Evolutionary conservation across 257 asterid species (phyloP).

Genomic region (Penstemon eatonii): DNA sequence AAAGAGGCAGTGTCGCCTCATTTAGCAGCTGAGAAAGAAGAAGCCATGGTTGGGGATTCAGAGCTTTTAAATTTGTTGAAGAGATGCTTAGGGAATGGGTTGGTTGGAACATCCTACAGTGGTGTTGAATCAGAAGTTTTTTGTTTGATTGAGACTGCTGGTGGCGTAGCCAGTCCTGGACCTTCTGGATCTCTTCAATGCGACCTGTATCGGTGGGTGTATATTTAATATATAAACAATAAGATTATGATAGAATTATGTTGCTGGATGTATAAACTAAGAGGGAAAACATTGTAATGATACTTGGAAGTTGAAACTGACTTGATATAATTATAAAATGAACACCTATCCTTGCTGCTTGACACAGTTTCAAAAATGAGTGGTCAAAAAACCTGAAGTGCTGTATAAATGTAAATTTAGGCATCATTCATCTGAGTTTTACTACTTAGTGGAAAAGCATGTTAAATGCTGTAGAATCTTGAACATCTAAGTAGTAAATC

Average conservation of each 20-base stretch:
- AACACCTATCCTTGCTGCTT: constrained; percentile 7
- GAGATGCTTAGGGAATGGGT: constrained; percentile 47
- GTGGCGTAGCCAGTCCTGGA: constrained; percentile 99
- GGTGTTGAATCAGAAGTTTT: constrained; percentile 42
- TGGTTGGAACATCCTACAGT: constrained; percentile 22
- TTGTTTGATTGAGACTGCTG: constrained; percentile 93
- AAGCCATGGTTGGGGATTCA: constrained; percentile 54
- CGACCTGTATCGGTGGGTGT: constrained; percentile 74
- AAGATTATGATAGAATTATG: constrained; percentile 7
- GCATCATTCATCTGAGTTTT: background rate
- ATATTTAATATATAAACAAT: background rate
- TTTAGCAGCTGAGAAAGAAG: constrained; percentile 86
- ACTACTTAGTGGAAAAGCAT: constrained; percentile 16
- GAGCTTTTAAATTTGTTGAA: constrained; percentile 66
- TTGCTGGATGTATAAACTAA: background rate
- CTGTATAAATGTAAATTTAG: background rate
- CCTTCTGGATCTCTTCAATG: constrained; percentile 94
- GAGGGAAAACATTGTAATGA: constrained; percentile 9
- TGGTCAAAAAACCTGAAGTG: background rate
- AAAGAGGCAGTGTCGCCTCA: constrained; percentile 87
- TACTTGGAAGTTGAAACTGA: constrained; percentile 6
- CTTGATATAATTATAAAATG: constrained; percentile 13
- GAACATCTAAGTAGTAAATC: background rate
- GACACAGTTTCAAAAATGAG: constrained; percentile 5
- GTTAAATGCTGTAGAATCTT: constrained; percentile 2